A percentile compares a stretch with the other conserved stretches of the same genome.
Evolutionary conservation across 371 early-diverging fungal species (phyloP).

Genomic region (Saksenaea oblongispora): DNA sequence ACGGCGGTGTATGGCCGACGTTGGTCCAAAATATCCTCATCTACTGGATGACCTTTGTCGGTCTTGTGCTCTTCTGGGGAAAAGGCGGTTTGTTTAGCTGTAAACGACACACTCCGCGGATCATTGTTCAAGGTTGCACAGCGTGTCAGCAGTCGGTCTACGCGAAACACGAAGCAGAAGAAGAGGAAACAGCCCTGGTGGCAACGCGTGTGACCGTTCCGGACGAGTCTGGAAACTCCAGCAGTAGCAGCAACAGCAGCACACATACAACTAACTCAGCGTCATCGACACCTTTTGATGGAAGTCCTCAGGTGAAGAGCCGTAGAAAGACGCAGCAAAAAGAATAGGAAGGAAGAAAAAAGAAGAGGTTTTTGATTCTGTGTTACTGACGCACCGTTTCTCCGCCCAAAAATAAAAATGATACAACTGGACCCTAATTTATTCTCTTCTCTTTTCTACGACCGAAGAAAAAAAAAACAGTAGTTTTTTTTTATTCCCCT

Average conservation of each 20-base stretch:
- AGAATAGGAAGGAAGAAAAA: not conserved
- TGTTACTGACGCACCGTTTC: not conserved
- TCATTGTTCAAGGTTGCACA: constrained; percentile 8
- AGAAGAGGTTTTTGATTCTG: not conserved
- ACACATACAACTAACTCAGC: constrained; percentile 8
- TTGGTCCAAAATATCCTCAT: constrained; percentile 28
- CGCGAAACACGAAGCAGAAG: not conserved
- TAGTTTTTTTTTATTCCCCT: not conserved
- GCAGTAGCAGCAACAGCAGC: not conserved
- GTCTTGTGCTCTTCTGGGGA: constrained; percentile 22
- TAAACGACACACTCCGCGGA: constrained; percentile 3
- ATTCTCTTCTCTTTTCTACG: constrained; percentile 4
- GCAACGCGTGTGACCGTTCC: not conserved
- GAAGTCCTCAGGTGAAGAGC: constrained; percentile 17
- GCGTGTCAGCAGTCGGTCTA: not conserved
- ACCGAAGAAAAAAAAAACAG: not conserved
- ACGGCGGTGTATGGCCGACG: constrained; percentile 45
- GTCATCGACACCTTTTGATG: constrained; percentile 18
- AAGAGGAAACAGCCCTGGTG: not conserved
- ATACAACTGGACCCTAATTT: constrained; percentile 3
- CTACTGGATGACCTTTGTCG: constrained; percentile 36
- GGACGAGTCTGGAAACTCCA: not conserved
- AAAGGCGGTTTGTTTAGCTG: constrained; percentile 23
- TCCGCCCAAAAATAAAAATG: constrained; percentile 4
- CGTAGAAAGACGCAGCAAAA: constrained; percentile 8